phyloP scores from a whole-genome alignment of 2,329 filamentous ascomycete genomes.

The Fusarium sp. region DNA sequence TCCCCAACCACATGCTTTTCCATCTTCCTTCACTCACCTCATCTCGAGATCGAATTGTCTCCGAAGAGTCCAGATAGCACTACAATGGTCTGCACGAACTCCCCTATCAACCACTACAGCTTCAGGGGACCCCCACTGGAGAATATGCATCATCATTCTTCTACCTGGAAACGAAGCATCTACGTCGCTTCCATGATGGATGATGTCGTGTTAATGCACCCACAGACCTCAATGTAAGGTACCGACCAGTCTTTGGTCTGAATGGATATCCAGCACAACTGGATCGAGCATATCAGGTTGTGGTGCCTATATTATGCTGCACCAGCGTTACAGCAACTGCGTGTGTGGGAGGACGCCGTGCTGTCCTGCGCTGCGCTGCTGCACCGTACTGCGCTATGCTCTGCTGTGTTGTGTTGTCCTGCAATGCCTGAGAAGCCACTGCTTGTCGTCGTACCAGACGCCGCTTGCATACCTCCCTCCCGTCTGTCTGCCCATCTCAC shows the following conservation, averaged over 20 bases:
- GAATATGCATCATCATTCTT: slow-evolving; percentile 19
- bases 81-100: slow-evolving; percentile 1
- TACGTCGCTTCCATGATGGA: slow-evolving; percentile 34
- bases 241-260: slow-evolving; percentile 36
- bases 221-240: slow-evolving; percentile 45
- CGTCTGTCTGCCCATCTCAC: slow-evolving; percentile 39
- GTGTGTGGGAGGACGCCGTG: slow-evolving; percentile 24
- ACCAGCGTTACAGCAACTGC: slow-evolving; percentile 36
- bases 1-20: slow-evolving; percentile 53
- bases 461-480: slow-evolving; percentile 33
- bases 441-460: slow-evolving; percentile 39
- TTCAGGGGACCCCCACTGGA: slow-evolving; percentile 18
- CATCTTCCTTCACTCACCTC: slow-evolving; percentile 34
- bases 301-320: slow-evolving; percentile 33
- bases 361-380: slow-evolving; percentile 25
- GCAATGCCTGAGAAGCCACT: slow-evolving; percentile 33
- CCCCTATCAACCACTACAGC: slow-evolving; percentile 7
- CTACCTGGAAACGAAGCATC: slow-evolving; percentile 25
- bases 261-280: slow-evolving; percentile 24
- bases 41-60: slow-evolving; percentile 24
- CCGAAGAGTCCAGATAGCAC: slow-evolving; percentile 2
- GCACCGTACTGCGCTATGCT: slow-evolving; percentile 32
- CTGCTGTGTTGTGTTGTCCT: slow-evolving; percentile 43
- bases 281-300: slow-evolving; percentile 40
- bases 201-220: slow-evolving; percentile 34